phyloP scores from a whole-genome alignment of 73 alveolate species.

The Tetrahymena thermophila region DNA sequence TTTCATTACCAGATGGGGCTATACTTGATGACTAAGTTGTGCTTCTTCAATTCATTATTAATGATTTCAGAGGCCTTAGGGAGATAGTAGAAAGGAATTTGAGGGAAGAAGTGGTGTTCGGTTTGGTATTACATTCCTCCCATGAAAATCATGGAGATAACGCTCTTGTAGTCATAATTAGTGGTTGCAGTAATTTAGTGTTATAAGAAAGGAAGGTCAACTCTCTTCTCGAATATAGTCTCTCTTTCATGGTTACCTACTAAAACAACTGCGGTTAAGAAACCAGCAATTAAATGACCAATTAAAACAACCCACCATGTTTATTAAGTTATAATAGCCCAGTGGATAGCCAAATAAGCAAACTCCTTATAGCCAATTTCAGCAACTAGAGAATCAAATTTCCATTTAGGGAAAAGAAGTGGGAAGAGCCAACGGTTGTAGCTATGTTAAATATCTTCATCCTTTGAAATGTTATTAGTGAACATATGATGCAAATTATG shows the following conservation, averaged over 20 bases:
- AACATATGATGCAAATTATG: slow-evolving; percentile 38
- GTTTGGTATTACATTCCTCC: slow-evolving; percentile 48
- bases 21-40: not conserved
- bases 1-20: not conserved
- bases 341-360: slow-evolving; percentile 4
- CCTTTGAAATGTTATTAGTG: slow-evolving; percentile 35
- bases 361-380: not conserved
- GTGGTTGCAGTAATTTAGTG: slow-evolving; percentile 30
- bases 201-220: slow-evolving; percentile 36
- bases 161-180: slow-evolving; percentile 34
- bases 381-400: slow-evolving; percentile 24
- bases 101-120: slow-evolving; percentile 42
- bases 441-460: slow-evolving; percentile 32
- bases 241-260: slow-evolving; percentile 47
- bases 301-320: slow-evolving; percentile 18
- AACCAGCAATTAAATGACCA: slow-evolving; percentile 31
- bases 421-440: slow-evolving; percentile 23
- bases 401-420: slow-evolving; percentile 28
- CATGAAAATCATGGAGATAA: slow-evolving; percentile 22
- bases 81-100: slow-evolving; percentile 30
- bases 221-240: slow-evolving; percentile 12
- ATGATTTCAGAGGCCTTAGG: slow-evolving; percentile 39
- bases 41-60: slow-evolving; percentile 22
- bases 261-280: slow-evolving; percentile 24
- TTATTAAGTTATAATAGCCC: slow-evolving; percentile 10